Conservation (phyloP, 1,139 yeast genomes). For the Kluyveromyces marxianus region DNA sequence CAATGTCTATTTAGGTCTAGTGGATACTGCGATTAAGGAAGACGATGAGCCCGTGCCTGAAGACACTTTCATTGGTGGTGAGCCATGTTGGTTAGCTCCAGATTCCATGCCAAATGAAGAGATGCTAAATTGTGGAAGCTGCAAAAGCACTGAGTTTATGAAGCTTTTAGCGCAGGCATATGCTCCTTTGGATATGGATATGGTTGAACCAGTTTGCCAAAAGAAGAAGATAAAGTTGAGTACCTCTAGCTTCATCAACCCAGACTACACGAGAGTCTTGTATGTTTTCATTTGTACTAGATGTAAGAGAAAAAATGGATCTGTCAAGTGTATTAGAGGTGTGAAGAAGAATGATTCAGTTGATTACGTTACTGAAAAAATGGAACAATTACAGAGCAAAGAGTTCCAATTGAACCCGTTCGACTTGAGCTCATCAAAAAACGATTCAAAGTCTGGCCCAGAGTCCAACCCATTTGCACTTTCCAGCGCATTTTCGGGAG, state of each 20-base stretch:
- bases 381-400: slow-evolving; percentile 35
- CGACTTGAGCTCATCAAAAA: slow-evolving; percentile 27
- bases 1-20: slow-evolving; percentile 50
- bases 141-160: slow-evolving; percentile 45
- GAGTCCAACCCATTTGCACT: slow-evolving; percentile 32
- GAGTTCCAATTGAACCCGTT: slow-evolving; percentile 40
- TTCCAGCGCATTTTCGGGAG: neutral
- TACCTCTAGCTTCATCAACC: slow-evolving; percentile 29
- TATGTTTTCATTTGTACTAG: slow-evolving; percentile 73
- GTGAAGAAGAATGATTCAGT: slow-evolving; percentile 41
- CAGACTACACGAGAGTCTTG: slow-evolving; percentile 71
- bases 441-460: neutral
- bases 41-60: slow-evolving; percentile 49
- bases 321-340: slow-evolving; percentile 69
- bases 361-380: slow-evolving; percentile 37
- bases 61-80: slow-evolving; percentile 77
- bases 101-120: slow-evolving; percentile 48
- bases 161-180: slow-evolving; percentile 69
- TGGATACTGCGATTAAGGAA: slow-evolving; percentile 40
- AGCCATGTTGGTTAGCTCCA: slow-evolving; percentile 53
- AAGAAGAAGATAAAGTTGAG: slow-evolving; percentile 11
- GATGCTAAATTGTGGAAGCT: slow-evolving; percentile 53
- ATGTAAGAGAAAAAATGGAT: slow-evolving; percentile 65
- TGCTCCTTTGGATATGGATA: slow-evolving; percentile 54
- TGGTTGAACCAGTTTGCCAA: slow-evolving; percentile 15